Percentiles rank a stretch among this genome's conserved stretches.
phyloP scores from a whole-genome alignment of 352 stramenopile species.

The Elongisporangium undulatum region DNA sequence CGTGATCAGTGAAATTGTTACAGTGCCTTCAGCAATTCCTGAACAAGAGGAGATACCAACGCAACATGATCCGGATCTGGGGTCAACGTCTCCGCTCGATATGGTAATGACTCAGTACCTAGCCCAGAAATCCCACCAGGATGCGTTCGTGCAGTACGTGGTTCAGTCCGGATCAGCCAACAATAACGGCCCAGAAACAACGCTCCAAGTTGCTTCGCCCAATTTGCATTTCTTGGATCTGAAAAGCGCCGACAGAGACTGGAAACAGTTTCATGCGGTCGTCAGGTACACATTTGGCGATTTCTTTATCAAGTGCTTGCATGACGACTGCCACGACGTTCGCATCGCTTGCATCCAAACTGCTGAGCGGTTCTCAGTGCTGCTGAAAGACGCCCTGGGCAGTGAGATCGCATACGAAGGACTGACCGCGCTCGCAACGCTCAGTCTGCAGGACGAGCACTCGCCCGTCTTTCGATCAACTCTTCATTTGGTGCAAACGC shows the following conservation, averaged over 20 bases:
- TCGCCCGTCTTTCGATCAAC: constrained; percentile 25
- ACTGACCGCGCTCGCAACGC: constrained; percentile 23
- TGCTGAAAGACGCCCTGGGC: constrained; percentile 14
- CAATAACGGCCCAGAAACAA: neutral
- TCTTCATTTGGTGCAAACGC: constrained; percentile 35
- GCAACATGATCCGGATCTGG: neutral
- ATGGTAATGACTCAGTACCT: constrained; percentile 11
- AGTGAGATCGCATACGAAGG: constrained; percentile 34
- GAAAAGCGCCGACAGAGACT: constrained; percentile 8
- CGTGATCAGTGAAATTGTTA: neutral
- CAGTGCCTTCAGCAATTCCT: neutral
- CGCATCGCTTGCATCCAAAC: constrained; percentile 18
- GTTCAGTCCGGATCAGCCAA: constrained; percentile 4
- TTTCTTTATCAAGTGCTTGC: constrained; percentile 45
- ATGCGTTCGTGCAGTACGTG: constrained; percentile 13
- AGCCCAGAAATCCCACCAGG: constrained; percentile 15
- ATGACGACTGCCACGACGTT: constrained; percentile 15
- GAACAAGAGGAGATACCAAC: constrained; percentile 1
- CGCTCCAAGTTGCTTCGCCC: neutral
- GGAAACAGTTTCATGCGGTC: constrained; percentile 16
- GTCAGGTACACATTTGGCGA: constrained; percentile 43
- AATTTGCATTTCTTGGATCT: neutral
- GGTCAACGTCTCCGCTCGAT: constrained; percentile 15
- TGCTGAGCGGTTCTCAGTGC: constrained; percentile 24
- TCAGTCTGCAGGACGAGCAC: constrained; percentile 22